Base-by-base conservation (phyloP, 2,329 filamentous ascomycete genomes). In the Epichloe brachyelytri region DNA sequence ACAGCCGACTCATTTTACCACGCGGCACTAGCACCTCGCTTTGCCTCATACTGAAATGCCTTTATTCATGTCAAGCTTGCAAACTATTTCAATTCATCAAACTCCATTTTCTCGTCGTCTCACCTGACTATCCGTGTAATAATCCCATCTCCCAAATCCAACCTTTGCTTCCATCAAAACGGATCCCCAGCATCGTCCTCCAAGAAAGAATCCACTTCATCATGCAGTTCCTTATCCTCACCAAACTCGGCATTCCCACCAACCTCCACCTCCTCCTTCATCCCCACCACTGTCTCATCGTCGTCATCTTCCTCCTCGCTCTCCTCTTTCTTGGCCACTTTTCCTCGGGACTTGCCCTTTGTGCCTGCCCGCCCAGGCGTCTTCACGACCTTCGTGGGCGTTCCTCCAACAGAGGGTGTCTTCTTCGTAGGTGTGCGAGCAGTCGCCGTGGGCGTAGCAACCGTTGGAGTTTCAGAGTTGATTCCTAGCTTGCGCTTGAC, bases 401-500 rank as follows among this genome's bases (percentile, higher is more conserved):
- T 60, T 14, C 40, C 51, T 15, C 41, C 41, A 11, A 33, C 20
- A 41, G 53, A 34, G 14, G 7, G 49, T 17, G 34, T 38, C 34
- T 49, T 65, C 54, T 62, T 66, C 54, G 34, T 56, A 51, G 50
- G 51, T 2, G 54, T 47, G 5, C 55, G 57, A 39, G 40, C 12
- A 3, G 49, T 11, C 10, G 53, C 40, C 14, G 53, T 50, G 2
- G 55, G 54, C 5, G 49, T 40, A 11, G 41, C 33, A 6, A 17
- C 34, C 5, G n/a, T 12, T 12, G 54, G 40, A 2, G 56, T 44
- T 5, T 65, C 63, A 53, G 59, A 60, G 38, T 58, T 58, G 40
- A 73, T 64, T 3, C 68, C 68, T 0, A 72, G 63, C 61, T 75
- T 74, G 44, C 65, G 63, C 60, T 72, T 76, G 53, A 78, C 69